Percentiles rank a stretch among this genome's conserved stretches.
Conservation (phyloP, 73 alveolate species). For the Breviolum minutum region DNA sequence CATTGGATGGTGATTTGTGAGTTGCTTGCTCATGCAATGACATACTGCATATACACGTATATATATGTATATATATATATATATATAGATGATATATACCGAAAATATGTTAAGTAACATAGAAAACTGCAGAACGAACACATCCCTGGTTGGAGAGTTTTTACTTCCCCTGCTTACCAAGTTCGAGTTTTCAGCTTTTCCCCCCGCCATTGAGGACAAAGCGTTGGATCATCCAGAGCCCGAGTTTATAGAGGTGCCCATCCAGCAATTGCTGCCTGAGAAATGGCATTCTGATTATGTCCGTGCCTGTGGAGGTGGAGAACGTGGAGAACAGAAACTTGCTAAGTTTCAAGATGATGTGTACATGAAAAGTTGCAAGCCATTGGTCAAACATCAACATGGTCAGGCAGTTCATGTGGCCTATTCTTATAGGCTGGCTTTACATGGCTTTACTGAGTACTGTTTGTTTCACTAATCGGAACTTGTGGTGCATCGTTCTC, state of each 20-base stretch:
- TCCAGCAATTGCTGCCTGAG: conserved; percentile 53
- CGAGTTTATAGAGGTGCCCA: conserved; percentile 81
- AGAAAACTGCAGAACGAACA: not conserved
- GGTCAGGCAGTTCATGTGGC: not conserved
- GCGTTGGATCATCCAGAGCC: conserved; percentile 73
- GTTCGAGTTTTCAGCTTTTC: not conserved
- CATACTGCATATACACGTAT: no score
- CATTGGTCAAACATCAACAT: not conserved
- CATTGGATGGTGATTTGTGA: no score
- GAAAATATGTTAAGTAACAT: no score
- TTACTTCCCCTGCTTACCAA: not conserved
- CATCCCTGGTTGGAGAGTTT: no score
- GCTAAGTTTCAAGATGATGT: not conserved
- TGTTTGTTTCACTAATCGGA: not conserved
- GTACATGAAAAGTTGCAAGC: not conserved
- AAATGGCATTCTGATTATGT: conserved; percentile 86
- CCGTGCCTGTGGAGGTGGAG: conserved; percentile 91
- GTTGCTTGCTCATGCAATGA: no score
- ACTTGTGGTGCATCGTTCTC: no score
- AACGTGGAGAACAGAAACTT: conserved; percentile 47
- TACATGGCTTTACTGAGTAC: not conserved
- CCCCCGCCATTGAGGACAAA: conserved; percentile 8
- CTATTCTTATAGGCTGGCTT: not conserved
- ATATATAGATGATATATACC: no score
- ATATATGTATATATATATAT: no score